Base-by-base conservation (phyloP, 2,329 filamentous ascomycete species). In the Microsporum canis region DNA sequence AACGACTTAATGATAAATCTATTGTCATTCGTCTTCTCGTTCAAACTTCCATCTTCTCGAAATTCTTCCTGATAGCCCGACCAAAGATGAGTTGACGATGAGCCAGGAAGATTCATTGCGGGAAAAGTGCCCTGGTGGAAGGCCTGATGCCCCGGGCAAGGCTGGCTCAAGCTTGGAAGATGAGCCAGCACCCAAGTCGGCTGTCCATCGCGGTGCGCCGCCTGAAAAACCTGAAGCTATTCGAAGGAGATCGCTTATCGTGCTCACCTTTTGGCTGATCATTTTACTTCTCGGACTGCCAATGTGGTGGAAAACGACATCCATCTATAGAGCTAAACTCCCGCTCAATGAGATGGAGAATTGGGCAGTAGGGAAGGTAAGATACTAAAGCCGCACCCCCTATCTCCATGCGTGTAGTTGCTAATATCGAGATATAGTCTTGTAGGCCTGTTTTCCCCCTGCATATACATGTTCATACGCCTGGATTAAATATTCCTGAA, bases 231-330 rank as follows among this genome's bases (percentile, higher is more conserved):
- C 82, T 23, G 80, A 86, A 66, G 85, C 87, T 65, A 78, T 87
- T 58, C 83, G 82, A 70, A 83, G 87, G 62, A 86, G 94, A 60
- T 83, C 84, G 56, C 79, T 80, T 64, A 87, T 97, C 58, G 85
- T 99, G 64, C 73, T 88, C 64, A 92, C 92, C 6, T 97, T 96
- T 74, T 99, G 94, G 94, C 78, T 85, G 3, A 84, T 97, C 41
- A 89, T 95, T 5, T 72, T 95, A 5, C 82, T 87, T 34, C 76
- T 99, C 4, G 94, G 94, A 2, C 73, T 99, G 66, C 94, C 94
- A 61, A 87, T 95, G 82, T 99, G 94, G 94, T 95, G 90, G 85
- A 86, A 85, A 73, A 97, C 94, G 0, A 99, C 94, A 3, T 88
- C 88, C 0, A 95, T 97, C 60, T 91, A 95, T 73, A 84, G 94